Evolutionary conservation across 2,329 filamentous ascomycete species (phyloP).

Genomic region (Paraphoma sp.): DNA sequence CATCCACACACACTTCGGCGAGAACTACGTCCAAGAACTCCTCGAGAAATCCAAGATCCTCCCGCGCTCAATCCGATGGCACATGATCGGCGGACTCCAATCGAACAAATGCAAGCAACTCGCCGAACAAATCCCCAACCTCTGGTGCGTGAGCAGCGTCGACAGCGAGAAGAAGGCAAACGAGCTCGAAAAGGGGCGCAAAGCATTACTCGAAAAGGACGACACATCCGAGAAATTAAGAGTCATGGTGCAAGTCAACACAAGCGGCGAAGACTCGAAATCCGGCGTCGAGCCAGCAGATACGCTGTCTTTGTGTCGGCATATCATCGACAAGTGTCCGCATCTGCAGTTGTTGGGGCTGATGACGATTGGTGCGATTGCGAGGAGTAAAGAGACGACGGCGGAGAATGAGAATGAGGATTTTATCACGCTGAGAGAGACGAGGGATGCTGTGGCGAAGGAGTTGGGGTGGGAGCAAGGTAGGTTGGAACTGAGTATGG

Average conservation of each 20-base stretch:
- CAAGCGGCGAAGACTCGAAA: slow-evolving; percentile 85
- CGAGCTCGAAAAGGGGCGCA: slow-evolving; percentile 78
- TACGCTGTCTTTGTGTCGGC: slow-evolving; percentile 70
- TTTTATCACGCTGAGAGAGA: slow-evolving; percentile 72
- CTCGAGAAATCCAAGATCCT: slow-evolving; percentile 83
- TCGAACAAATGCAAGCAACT: slow-evolving; percentile 91
- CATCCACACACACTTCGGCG: slow-evolving; percentile 81
- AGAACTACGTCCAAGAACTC: slow-evolving; percentile 89
- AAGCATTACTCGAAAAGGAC: slow-evolving; percentile 56
- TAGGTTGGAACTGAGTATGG: slow-evolving; percentile 92
- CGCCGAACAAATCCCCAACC: slow-evolving; percentile 80
- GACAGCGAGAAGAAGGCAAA: slow-evolving; percentile 88
- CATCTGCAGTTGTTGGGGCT: slow-evolving; percentile 78
- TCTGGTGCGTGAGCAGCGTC: slow-evolving; percentile 91
- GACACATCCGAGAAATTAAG: slow-evolving; percentile 58
- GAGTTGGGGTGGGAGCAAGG: slow-evolving; percentile 63
- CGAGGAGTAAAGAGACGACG: slow-evolving; percentile 74
- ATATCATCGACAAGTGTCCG: slow-evolving; percentile 74
- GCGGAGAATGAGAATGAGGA: slow-evolving; percentile 88
- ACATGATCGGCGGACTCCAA: slow-evolving; percentile 95
- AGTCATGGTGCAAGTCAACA: slow-evolving; percentile 94
- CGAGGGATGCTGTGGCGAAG: slow-evolving; percentile 71
- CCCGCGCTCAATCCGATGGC: slow-evolving; percentile 81
- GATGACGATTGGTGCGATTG: slow-evolving; percentile 98
- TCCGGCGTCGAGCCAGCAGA: slow-evolving; percentile 76